phyloP scores from a whole-genome alignment of 2,329 filamentous ascomycete species.

The Fusarium guadeloupense region DNA sequence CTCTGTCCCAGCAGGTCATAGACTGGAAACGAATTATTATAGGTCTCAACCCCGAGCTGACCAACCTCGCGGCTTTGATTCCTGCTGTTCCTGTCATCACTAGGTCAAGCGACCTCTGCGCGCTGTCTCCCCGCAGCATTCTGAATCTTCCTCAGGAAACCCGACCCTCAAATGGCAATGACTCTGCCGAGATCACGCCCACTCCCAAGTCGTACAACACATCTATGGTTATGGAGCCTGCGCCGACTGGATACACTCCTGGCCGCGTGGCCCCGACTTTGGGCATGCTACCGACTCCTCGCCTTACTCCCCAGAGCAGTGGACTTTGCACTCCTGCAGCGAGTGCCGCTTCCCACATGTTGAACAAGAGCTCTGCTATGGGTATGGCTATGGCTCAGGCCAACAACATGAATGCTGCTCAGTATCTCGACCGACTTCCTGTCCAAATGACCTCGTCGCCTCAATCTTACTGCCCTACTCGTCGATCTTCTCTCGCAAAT shows the following conservation, averaged over 20 bases:
- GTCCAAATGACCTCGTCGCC: constrained; percentile 61
- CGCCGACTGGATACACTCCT: constrained; percentile 55
- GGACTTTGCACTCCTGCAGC: constrained; percentile 69
- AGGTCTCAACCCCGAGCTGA: constrained; percentile 64
- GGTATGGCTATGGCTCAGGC: constrained; percentile 67
- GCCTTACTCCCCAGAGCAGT: constrained; percentile 64
- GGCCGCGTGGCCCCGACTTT: constrained; percentile 62
- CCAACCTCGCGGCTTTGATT: constrained; percentile 66
- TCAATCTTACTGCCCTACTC: constrained; percentile 57
- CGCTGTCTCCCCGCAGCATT: constrained; percentile 55
- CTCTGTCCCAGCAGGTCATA: constrained; percentile 57
- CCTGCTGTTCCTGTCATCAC: constrained; percentile 45
- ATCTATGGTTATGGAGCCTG: constrained; percentile 59
- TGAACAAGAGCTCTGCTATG: constrained; percentile 65
- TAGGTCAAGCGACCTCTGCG: constrained; percentile 49
- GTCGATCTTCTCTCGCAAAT: constrained; percentile 70
- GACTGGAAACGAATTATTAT: constrained; percentile 70
- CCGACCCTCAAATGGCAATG: constrained; percentile 46
- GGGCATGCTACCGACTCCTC: constrained; percentile 66
- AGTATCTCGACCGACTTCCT: constrained; percentile 64
- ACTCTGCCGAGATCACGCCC: constrained; percentile 52
- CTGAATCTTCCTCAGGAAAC: constrained; percentile 55
- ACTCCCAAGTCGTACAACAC: constrained; percentile 54
- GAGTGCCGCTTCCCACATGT: constrained; percentile 61
- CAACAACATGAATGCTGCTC: constrained; percentile 55